These are phyloP conservation scores for Aspergillus sp. DNA, from an alignment of 2,329 filamentous ascomycete species.

Conservation along the genomic window DNA sequence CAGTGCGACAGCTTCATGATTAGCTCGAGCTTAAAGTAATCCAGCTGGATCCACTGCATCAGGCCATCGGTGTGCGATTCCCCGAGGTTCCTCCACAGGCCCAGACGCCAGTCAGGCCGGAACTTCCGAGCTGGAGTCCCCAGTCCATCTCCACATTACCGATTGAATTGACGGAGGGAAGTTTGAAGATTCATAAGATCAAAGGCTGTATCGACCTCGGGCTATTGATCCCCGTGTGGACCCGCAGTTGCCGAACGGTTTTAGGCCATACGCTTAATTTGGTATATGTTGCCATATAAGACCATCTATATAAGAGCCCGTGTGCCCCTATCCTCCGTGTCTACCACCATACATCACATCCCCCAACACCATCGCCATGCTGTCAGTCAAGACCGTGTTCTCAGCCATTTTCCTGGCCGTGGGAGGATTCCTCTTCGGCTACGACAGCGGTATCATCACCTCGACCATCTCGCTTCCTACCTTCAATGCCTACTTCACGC, in stretches of 20 bases:
- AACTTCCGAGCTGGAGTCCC: background rate
- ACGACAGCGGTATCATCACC: slow-evolving; percentile 44
- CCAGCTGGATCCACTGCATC: background rate
- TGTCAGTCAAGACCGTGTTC: slow-evolving; percentile 4
- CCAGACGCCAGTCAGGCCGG: background rate
- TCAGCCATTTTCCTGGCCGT: slow-evolving; percentile 5
- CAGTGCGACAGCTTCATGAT: background rate
- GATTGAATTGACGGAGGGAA: no score
- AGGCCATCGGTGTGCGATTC: background rate
- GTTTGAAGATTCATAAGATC: background rate
- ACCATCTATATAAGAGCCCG: background rate
- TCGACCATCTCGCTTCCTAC: slow-evolving; percentile 37
- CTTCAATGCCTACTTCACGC: slow-evolving; percentile 32
- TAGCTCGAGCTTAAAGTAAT: background rate
- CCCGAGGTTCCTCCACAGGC: background rate
- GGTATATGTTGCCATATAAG: background rate
- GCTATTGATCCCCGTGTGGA: background rate
- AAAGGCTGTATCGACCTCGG: background rate
- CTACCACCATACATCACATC: background rate
- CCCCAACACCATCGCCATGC: background rate
- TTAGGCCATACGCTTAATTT: background rate
- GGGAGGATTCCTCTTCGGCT: slow-evolving; percentile 31
- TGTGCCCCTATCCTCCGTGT: background rate
- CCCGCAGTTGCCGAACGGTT: background rate
- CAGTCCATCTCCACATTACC: background rate